phyloP scores from a whole-genome alignment of 805 yeast genomes.

The Myxozyma neotropica region DNA sequence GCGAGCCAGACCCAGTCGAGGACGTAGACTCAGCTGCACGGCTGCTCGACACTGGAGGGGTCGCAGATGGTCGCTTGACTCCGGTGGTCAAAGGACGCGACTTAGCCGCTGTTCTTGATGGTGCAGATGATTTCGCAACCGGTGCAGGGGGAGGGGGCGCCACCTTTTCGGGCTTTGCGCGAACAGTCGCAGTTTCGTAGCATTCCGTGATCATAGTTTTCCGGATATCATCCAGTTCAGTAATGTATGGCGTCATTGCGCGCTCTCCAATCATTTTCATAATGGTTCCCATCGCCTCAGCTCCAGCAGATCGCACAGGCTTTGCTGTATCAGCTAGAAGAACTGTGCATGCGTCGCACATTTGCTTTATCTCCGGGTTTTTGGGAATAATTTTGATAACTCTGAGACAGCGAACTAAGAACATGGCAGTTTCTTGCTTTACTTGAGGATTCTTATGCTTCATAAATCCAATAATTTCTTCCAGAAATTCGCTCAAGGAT shows the following conservation, averaged over 20 bases:
- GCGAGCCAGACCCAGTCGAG: neutral
- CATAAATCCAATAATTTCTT: constrained; percentile 61
- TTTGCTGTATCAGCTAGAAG: constrained; percentile 82
- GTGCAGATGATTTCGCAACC: constrained; percentile 17
- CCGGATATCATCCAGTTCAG: constrained; percentile 75
- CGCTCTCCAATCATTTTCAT: constrained; percentile 83
- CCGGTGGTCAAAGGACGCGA: constrained; percentile 12
- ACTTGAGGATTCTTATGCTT: constrained; percentile 82
- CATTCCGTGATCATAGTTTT: constrained; percentile 66
- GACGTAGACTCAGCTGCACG: neutral
- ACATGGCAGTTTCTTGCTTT: constrained; percentile 68
- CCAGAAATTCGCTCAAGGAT: constrained; percentile 58
- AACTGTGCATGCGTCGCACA: constrained; percentile 60
- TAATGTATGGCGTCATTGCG: constrained; percentile 60
- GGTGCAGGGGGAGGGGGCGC: constrained; percentile 37
- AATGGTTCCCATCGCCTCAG: constrained; percentile 75
- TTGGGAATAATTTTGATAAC: constrained; percentile 54
- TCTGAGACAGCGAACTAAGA: constrained; percentile 63
- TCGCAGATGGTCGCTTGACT: constrained; percentile 12
- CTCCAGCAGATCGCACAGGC: constrained; percentile 75
- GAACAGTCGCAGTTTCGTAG: constrained; percentile 58
- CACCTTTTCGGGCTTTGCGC: constrained; percentile 46
- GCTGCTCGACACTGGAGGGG: neutral
- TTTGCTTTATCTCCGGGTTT: constrained; percentile 55
- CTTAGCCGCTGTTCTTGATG: neutral